These are phyloP conservation scores for Chenopodium album DNA, from an alignment of 148 eudicot species.

Conservation along the genomic window DNA sequence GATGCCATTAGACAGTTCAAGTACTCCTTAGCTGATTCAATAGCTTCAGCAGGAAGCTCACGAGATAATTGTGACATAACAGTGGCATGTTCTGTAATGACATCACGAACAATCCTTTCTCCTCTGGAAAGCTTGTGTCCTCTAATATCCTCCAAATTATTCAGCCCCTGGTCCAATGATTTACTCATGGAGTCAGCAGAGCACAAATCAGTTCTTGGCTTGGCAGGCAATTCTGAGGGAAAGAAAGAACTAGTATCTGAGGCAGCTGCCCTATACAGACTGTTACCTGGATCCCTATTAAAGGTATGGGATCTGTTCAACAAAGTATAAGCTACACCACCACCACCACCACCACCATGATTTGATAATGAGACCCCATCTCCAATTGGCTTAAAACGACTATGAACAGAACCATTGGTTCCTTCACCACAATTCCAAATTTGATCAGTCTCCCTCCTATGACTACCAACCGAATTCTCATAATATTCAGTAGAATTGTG, in stretches of 20 bases:
- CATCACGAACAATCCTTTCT: constrained; percentile 56
- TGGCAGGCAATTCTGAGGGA: constrained; percentile 76
- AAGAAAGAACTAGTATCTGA: constrained; percentile 65
- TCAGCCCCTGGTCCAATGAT: constrained; percentile 43
- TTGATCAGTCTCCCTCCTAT: constrained; percentile 58
- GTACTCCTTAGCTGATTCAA: constrained; percentile 57
- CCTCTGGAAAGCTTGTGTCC: constrained; percentile 42
- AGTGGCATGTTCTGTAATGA: constrained; percentile 52
- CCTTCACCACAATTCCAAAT: constrained; percentile 90
- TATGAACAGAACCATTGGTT: constrained; percentile 89
- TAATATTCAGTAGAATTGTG: constrained; percentile 65
- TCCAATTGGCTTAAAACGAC: constrained; percentile 79
- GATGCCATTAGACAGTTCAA: constrained; percentile 45
- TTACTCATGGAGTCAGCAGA: constrained; percentile 52
- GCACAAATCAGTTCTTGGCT: constrained; percentile 47
- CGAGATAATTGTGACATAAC: constrained; percentile 56
- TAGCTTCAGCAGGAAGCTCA: constrained; percentile 59
- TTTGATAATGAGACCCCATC: constrained; percentile 60
- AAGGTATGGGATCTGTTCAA: constrained; percentile 40
- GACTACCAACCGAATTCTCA: constrained; percentile 66
- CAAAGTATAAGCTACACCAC: constrained; percentile 43
- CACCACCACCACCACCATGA: constrained; percentile 39
- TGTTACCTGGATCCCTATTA: constrained; percentile 47
- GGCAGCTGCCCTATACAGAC: constrained; percentile 46
- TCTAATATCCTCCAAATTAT: constrained; percentile 44